Evolutionary conservation across 1,139 yeast species (phyloP), one percentile per base, ranked within the genome.

Genomic region (Yamadazyma atmosphaerica): DNA sequence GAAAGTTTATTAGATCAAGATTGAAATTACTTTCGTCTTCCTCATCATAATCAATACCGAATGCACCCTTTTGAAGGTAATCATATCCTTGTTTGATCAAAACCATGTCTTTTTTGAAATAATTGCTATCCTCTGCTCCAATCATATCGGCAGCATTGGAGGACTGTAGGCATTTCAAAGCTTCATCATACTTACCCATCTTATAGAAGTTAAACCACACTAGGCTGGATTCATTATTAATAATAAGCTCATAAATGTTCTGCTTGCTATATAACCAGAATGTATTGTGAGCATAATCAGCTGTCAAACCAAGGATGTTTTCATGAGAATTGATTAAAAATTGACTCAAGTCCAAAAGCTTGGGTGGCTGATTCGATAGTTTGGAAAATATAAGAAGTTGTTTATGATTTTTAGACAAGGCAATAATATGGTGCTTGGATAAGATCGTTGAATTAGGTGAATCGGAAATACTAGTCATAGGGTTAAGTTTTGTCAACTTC

Each of bases 141-240:
- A 8, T 16, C n/a, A 11, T 10, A 7, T 26, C 29, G n/a, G 8
- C 8, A 9, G 9, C 16, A 16, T 28, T 13, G 9, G 13, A 21
- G 12, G 31, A 28, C 9, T 56, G 58, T 6, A 81, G 53, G 12
- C 79, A 61, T 2, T 61, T 52, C 34, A 89, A 63, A 0, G 98
- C 97, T 38, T 80, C 80, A 13, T 83, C 86, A 58, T 72, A 90
- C 41, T 77, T 71, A 1, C 79, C 75, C 53, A 77, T 70, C 32
- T 76, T 78, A 40, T 85, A 70, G 55, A 86, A 73, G 5, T 83
- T 73, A 44, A 75, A 77, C 96, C 97, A 88, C 3, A 89, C 82
- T 17, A 86, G 83, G 4, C 74, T 65, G 5, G 81, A 71, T 56
- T 92, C 98, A 49, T 85, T 76, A 23, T 72, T 74, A 8, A 86